Conservation (phyloP, 2,329 filamentous ascomycete genomes). For the Bipolaris cookei region DNA sequence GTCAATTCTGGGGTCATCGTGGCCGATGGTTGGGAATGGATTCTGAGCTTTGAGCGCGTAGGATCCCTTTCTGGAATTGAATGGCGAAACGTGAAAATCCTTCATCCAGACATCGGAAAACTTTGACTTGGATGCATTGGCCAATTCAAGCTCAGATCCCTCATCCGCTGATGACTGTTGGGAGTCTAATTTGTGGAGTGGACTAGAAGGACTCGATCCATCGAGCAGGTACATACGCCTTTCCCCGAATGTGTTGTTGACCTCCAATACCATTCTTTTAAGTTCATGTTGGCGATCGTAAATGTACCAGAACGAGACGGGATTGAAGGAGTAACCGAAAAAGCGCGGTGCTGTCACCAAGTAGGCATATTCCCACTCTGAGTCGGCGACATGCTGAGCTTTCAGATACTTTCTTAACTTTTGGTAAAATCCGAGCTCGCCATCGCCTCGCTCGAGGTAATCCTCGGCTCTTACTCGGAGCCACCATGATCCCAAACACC, state of each 20-base stretch:
- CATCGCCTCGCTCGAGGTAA: slow-evolving; percentile 64
- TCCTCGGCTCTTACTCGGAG: slow-evolving; percentile 66
- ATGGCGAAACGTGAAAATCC: slow-evolving; percentile 78
- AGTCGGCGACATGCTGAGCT: slow-evolving; percentile 64
- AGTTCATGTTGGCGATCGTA: slow-evolving; percentile 66
- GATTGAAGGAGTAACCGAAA: slow-evolving; percentile 74
- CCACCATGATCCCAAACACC: slow-evolving; percentile 55
- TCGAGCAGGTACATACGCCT: slow-evolving; percentile 69
- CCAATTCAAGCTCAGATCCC: slow-evolving; percentile 6
- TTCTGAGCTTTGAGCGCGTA: slow-evolving; percentile 57
- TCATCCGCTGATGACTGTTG: slow-evolving; percentile 11
- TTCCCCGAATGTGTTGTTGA: slow-evolving; percentile 80
- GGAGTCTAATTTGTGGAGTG: slow-evolving; percentile 25
- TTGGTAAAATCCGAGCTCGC: slow-evolving; percentile 62
- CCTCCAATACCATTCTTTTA: slow-evolving; percentile 71
- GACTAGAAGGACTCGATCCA: slow-evolving; percentile 40
- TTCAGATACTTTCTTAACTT: slow-evolving; percentile 68
- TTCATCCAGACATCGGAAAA: slow-evolving; percentile 67
- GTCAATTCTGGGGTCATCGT: slow-evolving; percentile 55
- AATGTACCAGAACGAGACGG: slow-evolving; percentile 80
- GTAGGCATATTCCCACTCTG: slow-evolving; percentile 70
- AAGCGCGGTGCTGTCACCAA: slow-evolving; percentile 74
- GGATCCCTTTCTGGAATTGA: slow-evolving; percentile 64
- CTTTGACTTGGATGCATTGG: slow-evolving; percentile 22
- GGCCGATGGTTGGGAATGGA: slow-evolving; percentile 47